These are phyloP conservation scores for Lipomyces spencermartinsiae DNA, from an alignment of 805 yeast species.

Conservation along the genomic window DNA sequence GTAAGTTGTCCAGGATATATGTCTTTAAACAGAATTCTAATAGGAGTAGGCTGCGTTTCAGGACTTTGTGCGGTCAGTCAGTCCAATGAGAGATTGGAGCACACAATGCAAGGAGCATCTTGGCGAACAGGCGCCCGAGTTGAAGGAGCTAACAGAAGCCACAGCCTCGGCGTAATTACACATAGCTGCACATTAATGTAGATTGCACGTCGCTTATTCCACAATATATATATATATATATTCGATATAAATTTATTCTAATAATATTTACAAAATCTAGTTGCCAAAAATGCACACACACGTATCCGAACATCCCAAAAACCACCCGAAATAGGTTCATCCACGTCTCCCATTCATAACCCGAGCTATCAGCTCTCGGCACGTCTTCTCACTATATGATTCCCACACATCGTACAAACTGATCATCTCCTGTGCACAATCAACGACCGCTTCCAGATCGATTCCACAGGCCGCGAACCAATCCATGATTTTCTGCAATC, in stretches of 20 bases:
- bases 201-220: neutral
- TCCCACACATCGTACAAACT: constrained; percentile 87
- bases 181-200: neutral
- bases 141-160: neutral
- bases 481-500: constrained; percentile 62
- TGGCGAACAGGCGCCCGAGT: constrained; percentile 11
- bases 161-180: neutral
- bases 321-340: neutral
- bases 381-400: constrained; percentile 71
- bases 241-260: neutral
- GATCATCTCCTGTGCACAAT: constrained; percentile 82
- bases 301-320: neutral
- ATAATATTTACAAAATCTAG: neutral
- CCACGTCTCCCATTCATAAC: constrained; percentile 16
- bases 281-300: neutral
- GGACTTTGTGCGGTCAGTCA: constrained; percentile 13
- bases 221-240: neutral
- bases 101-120: constrained; percentile 13
- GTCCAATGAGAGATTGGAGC: constrained; percentile 14
- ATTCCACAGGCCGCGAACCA: constrained; percentile 79
- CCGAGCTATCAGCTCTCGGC: constrained; percentile 40
- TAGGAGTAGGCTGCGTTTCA: constrained; percentile 7
- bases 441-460: constrained; percentile 76
- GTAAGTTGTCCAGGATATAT: neutral
- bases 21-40: neutral